Evolutionary conservation across 441 rosid species (phyloP), one percentile per base, ranked within the genome.

Genomic region (Adansonia rubrostipa): DNA sequence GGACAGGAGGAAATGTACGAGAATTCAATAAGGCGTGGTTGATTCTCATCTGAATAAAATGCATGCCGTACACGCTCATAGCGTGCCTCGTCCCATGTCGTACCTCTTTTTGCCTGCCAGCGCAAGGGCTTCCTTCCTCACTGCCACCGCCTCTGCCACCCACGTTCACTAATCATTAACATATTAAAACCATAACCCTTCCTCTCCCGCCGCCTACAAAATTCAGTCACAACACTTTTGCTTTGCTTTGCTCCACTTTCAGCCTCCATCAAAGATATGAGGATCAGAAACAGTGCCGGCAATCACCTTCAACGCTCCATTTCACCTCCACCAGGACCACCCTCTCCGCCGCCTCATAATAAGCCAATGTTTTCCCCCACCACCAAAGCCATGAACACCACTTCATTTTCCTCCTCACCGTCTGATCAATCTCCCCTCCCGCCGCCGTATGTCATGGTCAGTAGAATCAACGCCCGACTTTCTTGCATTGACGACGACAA

Each of bases 381-480:
- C 64, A 60, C 36, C 64, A 3, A 60, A 20, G 14, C 36, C 65
- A 61, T 61, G 14, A 62, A 11, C 44, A 62, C 44, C 40, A 33
- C 9, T 24, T 44, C 44, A 0, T n/a, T 14, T 17, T 11, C 66
- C 6, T 10, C 42, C 15, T 4, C 48, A 5, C 44, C 22, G 2
- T 17, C 50, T 20, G 6, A 40, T 42, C 50, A 65, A 24, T 24
- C 28, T 24, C 28, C 28, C 3, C 71, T 2, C 2, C n/a, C 78
- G 2, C 24, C 78, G n/a, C 51, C 48, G 6, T 78, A 19, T 19
- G 28, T 51, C 67, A 72, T 66, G 78, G n/a, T 73, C 33, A 76
- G 80, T 3, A 73, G 76, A 58, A 68, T 77, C 77, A 82, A 82
- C 72, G 33, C 71, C 64, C 74, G 69, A 9, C 42, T 82, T 71